These are phyloP conservation scores for Myochromella boudieri DNA, from an alignment of 768 basidiomycete species.

Conservation along the genomic window DNA sequence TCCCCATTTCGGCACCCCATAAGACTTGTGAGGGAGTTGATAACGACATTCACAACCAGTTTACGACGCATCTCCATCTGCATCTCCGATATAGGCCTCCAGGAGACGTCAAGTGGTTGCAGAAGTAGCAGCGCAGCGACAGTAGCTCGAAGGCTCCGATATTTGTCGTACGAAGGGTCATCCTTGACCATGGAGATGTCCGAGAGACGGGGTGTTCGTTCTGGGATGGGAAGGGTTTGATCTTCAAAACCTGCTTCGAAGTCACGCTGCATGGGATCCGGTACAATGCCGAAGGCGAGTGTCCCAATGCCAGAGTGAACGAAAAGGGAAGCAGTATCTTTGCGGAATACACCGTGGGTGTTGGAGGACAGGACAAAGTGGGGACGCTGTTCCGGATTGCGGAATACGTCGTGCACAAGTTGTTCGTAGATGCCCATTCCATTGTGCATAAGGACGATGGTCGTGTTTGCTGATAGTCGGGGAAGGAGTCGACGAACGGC, in stretches of 20 bases:
- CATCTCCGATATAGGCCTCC: constrained; percentile 66
- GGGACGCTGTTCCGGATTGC: constrained; percentile 70
- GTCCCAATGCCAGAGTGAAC: constrained; percentile 72
- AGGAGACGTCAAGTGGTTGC: constrained; percentile 55
- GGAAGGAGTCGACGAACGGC: constrained; percentile 60
- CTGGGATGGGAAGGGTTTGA: constrained; percentile 26
- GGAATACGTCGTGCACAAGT: constrained; percentile 66
- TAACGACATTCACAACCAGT: constrained; percentile 75
- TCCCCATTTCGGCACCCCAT: constrained; percentile 80
- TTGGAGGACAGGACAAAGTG: constrained; percentile 85
- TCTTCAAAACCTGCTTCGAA: constrained; percentile 57
- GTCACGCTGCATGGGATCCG: constrained; percentile 61
- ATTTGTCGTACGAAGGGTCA: constrained; percentile 40
- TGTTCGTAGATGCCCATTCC: constrained; percentile 92
- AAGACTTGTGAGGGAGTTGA: constrained; percentile 87
- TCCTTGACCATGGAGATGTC: constrained; percentile 47
- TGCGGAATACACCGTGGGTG: constrained; percentile 74
- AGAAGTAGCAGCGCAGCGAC: constrained; percentile 61
- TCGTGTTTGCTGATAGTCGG: constrained; percentile 64
- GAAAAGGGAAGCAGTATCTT: constrained; percentile 44
- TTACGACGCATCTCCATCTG: constrained; percentile 75
- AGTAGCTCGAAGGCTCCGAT: constrained; percentile 66
- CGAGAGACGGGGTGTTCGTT: constrained; percentile 47
- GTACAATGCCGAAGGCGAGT: constrained; percentile 78
- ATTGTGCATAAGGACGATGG: constrained; percentile 91